Evolutionary conservation across 352 stramenopile species (phyloP), one percentile per base, ranked within the genome.

Genomic region (Globisporangium lucens): DNA sequence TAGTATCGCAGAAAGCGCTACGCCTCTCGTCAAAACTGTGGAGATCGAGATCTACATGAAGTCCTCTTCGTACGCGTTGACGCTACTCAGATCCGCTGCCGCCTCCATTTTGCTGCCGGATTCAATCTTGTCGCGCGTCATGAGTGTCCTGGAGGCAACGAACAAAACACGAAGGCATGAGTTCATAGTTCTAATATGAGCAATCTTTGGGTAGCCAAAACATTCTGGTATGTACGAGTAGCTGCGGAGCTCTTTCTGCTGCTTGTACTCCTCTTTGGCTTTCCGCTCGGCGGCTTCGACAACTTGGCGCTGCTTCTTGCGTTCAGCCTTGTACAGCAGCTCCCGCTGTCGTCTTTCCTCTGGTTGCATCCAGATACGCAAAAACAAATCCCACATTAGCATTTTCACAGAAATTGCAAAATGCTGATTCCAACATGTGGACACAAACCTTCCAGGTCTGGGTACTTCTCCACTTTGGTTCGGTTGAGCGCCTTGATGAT

Each of bases 401-500:
- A 29, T 53, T 4, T 8, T 24, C 24, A 24, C 24, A 24, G 24
- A 24, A 24, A 13, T 4, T 49, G 52, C 2, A 55, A 2, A 20
- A 33, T 43, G 36, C 9, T 17, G 36, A 13, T 12, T 17, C 36
- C 9, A 49, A 51, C 2, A 22, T 24, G 17, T 9, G 43, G 1
- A 2, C 29, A 2, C n/a, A 33, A 47, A 89, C 85, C 86, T 89
- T 95, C 86, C 29, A 97, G 66, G 36, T 96, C 83, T 8, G 85
- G 88, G 59, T 90, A 80, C 33, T 75, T 73, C 64, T 93, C 85
- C 6, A 78, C 68, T 68, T 97, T 97, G 49, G 91, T 92, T 61
- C 89, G 87, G 65, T 96, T 96, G 30, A 97, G 75, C 33, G 76
- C 79, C 64, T 97, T 97, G 33, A 97, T 47, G 17, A 97, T 94